phyloP scores from a whole-genome alignment of 208 protist species.

The Leishmania gerbilli region DNA sequence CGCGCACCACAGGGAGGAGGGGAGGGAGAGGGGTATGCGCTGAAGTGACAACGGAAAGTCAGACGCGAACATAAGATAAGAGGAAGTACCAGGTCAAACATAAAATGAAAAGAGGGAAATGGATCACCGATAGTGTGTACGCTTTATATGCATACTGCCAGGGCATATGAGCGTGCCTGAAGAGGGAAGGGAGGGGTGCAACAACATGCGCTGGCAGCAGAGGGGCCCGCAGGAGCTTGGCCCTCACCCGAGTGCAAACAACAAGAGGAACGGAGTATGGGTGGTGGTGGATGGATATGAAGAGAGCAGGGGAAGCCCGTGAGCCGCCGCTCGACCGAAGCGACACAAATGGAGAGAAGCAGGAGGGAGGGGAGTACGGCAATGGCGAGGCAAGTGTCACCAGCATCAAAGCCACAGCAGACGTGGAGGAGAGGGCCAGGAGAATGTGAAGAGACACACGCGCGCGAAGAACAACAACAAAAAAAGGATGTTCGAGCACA shows the following conservation, averaged over 20 bases:
- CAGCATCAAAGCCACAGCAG: not conserved
- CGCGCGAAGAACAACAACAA: not conserved
- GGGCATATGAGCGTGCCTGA: not conserved
- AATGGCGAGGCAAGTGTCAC: not conserved
- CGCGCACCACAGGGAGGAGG: not conserved
- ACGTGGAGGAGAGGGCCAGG: not conserved
- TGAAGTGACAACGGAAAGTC: no score
- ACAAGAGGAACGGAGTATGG: not conserved
- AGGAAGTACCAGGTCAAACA: not conserved
- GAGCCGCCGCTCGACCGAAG: not conserved
- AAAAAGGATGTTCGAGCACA: not conserved
- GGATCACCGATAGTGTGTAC: not conserved
- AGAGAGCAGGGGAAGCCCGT: not conserved
- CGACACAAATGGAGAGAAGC: not conserved
- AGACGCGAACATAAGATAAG: not conserved
- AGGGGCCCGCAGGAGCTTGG: not conserved
- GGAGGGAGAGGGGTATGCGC: not conserved
- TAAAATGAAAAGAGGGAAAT: not conserved
- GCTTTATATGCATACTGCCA: not conserved
- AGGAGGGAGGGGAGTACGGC: not conserved
- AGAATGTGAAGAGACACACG: not conserved
- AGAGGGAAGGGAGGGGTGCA: not conserved
- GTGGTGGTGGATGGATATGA: not conserved
- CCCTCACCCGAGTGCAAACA: not conserved
- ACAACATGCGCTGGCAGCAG: not conserved